phyloP scores from a whole-genome alignment of 441 rosid genomes.

The Gossypium gossypioides region DNA sequence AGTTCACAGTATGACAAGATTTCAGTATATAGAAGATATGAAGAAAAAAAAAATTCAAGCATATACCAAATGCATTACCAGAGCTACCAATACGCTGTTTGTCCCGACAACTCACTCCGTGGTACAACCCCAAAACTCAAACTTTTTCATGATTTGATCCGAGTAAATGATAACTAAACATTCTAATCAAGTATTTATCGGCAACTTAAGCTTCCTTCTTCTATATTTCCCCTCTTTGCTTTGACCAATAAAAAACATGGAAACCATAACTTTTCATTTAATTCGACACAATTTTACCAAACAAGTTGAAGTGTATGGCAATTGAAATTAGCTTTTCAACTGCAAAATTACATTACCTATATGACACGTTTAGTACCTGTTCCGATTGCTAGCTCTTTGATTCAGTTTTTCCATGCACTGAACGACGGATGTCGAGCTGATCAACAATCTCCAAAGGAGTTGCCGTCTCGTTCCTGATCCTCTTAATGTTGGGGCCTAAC shows the following conservation, averaged over 20 bases:
- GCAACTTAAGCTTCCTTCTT: not conserved
- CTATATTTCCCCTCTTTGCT: not conserved
- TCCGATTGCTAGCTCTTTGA: slow-evolving; percentile 24
- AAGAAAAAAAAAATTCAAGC: not conserved
- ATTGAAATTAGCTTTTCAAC: slow-evolving; percentile 20
- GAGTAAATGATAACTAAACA: not conserved
- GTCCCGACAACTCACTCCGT: not conserved
- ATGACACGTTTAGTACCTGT: slow-evolving; percentile 27
- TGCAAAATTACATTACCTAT: slow-evolving; percentile 38
- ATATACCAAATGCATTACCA: not conserved
- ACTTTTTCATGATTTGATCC: slow-evolving; percentile 20
- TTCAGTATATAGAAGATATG: not conserved
- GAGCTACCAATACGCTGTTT: not conserved
- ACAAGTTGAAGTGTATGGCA: not conserved
- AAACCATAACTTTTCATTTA: slow-evolving; percentile 1
- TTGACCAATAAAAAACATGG: not conserved
- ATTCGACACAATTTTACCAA: not conserved
- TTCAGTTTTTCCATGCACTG: slow-evolving; percentile 26
- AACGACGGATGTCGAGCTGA: slow-evolving; percentile 70
- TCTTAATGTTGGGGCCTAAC: slow-evolving; percentile 80
- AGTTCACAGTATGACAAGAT: not conserved
- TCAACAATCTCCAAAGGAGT: slow-evolving; percentile 73
- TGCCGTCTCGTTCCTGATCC: slow-evolving; percentile 73
- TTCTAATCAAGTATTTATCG: not conserved
- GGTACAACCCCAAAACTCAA: not conserved